Evolutionary conservation across 2,329 filamentous ascomycete species (phyloP).

Genomic region (Plectosphaerella cucumerina): DNA sequence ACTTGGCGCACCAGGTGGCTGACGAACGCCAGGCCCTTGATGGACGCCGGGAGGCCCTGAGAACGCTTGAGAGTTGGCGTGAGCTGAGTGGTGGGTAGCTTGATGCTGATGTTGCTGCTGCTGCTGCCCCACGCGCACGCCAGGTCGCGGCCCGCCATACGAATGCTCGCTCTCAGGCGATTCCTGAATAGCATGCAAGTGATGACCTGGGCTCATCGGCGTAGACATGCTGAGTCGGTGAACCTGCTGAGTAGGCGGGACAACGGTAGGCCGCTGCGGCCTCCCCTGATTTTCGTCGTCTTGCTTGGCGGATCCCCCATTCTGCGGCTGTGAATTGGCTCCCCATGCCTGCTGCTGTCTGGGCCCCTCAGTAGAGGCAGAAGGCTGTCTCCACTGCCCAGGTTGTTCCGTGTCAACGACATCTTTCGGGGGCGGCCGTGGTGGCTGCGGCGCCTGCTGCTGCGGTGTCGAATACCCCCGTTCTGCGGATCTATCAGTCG

Average conservation of each 20-base stretch:
- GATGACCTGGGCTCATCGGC: constrained; percentile 8
- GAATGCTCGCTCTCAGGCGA: constrained; percentile 4
- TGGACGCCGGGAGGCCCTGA: not conserved
- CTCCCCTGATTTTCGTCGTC: not conserved
- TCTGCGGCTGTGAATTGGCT: no score
- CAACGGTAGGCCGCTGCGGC: not conserved
- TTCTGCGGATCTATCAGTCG: not conserved
- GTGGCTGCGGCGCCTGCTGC: not conserved
- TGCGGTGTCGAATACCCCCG: constrained; percentile 7
- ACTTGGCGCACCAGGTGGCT: not conserved
- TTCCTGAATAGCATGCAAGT: constrained; percentile 12
- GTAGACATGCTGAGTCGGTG: constrained; percentile 1
- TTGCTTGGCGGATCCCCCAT: no score
- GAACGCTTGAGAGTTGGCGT: no score
- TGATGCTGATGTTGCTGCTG: not conserved
- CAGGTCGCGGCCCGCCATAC: not conserved
- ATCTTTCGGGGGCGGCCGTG: not conserved
- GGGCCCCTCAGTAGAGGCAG: no score
- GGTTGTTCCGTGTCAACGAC: no score
- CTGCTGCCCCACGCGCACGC: not conserved
- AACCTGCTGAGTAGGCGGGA: not conserved
- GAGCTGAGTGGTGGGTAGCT: not conserved
- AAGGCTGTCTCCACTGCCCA: no score
- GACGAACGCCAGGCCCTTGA: not conserved
- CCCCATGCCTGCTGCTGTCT: not conserved